These are phyloP conservation scores for Zymoseptoria tritici DNA, from an alignment of 2,329 filamentous ascomycete genomes.

Conservation along the genomic window DNA sequence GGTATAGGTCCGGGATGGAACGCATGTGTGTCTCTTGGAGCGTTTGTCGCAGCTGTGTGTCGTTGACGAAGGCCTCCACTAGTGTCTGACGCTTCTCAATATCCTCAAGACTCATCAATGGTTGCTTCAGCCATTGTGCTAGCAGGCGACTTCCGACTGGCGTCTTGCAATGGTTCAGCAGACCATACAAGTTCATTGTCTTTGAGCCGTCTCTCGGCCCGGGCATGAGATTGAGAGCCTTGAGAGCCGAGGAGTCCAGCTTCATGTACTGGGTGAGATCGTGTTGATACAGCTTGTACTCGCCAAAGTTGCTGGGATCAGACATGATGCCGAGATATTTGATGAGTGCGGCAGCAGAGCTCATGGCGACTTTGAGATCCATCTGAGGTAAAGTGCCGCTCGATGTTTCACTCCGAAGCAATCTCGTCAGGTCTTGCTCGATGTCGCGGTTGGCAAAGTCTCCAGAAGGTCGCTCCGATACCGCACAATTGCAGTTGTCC, in stretches of 20 bases:
- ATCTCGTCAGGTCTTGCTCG: conserved; percentile 81
- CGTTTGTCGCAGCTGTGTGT: conserved; percentile 87
- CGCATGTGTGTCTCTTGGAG: conserved; percentile 95
- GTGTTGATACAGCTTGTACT: conserved; percentile 95
- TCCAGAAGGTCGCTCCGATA: conserved; percentile 66
- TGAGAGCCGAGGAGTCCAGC: conserved; percentile 85
- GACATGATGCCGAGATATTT: conserved; percentile 88
- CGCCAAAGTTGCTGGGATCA: conserved; percentile 89
- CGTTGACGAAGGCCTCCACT: conserved; percentile 87
- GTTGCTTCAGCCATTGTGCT: conserved; percentile 96
- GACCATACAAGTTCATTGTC: conserved; percentile 89
- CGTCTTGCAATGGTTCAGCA: conserved; percentile 97
- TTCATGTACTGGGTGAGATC: conserved; percentile 98
- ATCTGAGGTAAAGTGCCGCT: conserved; percentile 75
- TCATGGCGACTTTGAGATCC: conserved; percentile 92
- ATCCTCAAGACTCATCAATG: conserved; percentile 80
- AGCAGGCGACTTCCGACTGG: conserved; percentile 82
- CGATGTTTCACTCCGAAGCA: conserved; percentile 79
- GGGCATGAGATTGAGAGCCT: conserved; percentile 94
- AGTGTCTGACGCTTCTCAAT: conserved; percentile 89
- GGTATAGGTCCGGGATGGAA: conserved; percentile 87
- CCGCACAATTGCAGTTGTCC: conserved; percentile 82
- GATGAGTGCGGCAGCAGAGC: conserved; percentile 84
- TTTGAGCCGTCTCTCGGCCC: conserved; percentile 91
- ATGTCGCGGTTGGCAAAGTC: conserved; percentile 90